Evolutionary conservation across 108 stramenopile genomes (phyloP), one percentile per base, ranked within the genome.

Genomic region (Skeletonema menzelii): DNA sequence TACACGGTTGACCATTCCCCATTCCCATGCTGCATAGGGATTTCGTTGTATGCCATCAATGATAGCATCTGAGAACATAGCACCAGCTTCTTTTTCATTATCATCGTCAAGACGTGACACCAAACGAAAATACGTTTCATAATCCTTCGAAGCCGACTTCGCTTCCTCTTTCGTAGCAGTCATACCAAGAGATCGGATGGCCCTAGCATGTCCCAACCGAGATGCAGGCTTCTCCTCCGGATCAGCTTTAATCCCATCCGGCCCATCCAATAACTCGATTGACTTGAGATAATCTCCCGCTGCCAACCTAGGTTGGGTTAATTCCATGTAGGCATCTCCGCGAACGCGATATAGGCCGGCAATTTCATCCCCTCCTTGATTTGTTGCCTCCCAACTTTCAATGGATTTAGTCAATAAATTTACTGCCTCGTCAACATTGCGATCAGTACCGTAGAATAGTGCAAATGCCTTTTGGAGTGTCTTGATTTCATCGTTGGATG

Each of bases 1-100:
- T 19, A 59, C 56, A 59, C 92, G 75, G 8, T 85, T 37, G 15
- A 85, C 82, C 75, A 80, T 88, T 2, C 92, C 92, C 83, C 89
- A 93, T 87, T 93, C 92, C 89, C 89, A 93, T 1, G 89, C 84
- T 0, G 92, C 89, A 59, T 93, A 93, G 0, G 92, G 92, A 74
- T 93, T 93, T 15, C 83, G 65, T 27, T 66, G 67, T 42, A 88
- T 86, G 44, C 92, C 92, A 66, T 92, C 76, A 0, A 65, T 47
- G 28, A 77, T 47, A 17, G 63, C 73, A 8, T 59, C 44, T 12
- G 73, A 73, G 19, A 72, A 46, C 4, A 34, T 84, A 47, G 77
- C 84, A 27, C 70, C 60, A 20, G 69, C 27, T 63, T 86, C 86
- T 35, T 67, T 72, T 26, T 75, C 69, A 5, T 82, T 82, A 28